Base-by-base conservation (phyloP, 73 alveolate genomes). In the Urostyla sp. region DNA sequence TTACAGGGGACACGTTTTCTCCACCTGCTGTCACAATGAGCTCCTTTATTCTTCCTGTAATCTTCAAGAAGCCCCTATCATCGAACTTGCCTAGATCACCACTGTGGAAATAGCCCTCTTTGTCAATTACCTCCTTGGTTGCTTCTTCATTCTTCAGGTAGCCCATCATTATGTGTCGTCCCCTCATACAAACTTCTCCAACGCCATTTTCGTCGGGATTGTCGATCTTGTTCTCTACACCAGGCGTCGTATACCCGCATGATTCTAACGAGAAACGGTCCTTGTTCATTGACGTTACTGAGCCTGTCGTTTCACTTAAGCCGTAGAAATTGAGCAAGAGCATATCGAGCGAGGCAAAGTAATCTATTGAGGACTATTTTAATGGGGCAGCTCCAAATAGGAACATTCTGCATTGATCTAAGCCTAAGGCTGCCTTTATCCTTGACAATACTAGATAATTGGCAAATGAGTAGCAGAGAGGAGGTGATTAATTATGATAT, bases 111-210 rank as follows among this genome's bases (percentile, higher is more conserved):
- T 77, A 92, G 3, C 95, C 94, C 37, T 67, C 74, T 21, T 87
- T 75, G 44, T 92, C 98, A 13, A 92, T 34, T 20, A 87, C 60
- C 69, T 90, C 94, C 21, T 67, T 80, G 40, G 98, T 92, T 24
- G 94, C 92, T 27, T 40, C 58, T 6, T 72, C 89, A 67, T 92
- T 85, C 74, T 90, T 92, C 58, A 74, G 84, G 87, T 92, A 92
- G 31, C 98, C 98, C 89, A 90, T 79, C 60, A 92, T 84, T 21
- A 87, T 85, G 66, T 84, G 51, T 66, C 88, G 80, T 11, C 98
- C 98, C 76, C 91, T 90, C 63, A 88, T 58, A 35, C 92, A 76
- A 38, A 92, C 85, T 75, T 92, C 98, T n/a, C 98, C 98, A 38
- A 80, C 80, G 35, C 95, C 96, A 40, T 88, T 73, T 46, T 80